Evolutionary conservation across 805 yeast species (phyloP).

Genomic region (Candida tammaniensis): DNA sequence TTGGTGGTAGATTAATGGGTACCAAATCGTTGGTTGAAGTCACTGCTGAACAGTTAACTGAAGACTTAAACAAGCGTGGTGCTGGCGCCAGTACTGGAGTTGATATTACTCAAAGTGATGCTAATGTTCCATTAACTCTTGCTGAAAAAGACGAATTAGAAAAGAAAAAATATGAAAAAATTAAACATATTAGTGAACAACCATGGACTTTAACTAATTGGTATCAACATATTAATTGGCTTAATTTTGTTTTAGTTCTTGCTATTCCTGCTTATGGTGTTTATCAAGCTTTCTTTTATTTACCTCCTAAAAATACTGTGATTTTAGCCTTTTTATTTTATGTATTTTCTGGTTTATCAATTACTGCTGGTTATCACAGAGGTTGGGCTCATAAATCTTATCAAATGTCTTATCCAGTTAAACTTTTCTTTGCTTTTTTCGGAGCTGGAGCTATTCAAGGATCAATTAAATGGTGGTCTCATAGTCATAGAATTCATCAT

Average conservation of each 20-base stretch:
- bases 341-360: conserved; percentile 63
- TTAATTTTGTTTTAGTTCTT: conserved; percentile 64
- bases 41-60: conserved; percentile 60
- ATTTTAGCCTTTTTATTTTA: conserved; percentile 54
- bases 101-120: not conserved
- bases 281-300: conserved; percentile 40
- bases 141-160: conserved; percentile 39
- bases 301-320: conserved; percentile 52
- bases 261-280: conserved; percentile 59
- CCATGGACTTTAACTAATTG: conserved; percentile 76
- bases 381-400: conserved; percentile 76
- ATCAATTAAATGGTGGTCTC: conserved; percentile 88
- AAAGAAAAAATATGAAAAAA: conserved; percentile 36
- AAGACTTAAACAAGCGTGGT: conserved; percentile 43
- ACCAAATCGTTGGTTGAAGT: conserved; percentile 68
- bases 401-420: conserved; percentile 57
- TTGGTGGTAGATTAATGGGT: conserved; percentile 79
- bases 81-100: conserved; percentile 1
- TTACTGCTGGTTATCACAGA: conserved; percentile 84
- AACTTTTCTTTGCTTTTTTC: conserved; percentile 66
- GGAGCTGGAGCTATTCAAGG: conserved; percentile 86
- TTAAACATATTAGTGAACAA: conserved; percentile 66
- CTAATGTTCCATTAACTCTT: conserved; percentile 15
- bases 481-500: conserved; percentile 81
- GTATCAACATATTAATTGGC: conserved; percentile 76